phyloP scores from a whole-genome alignment of 2,329 filamentous ascomycete species.

The Pseudopithomyces maydicus region DNA sequence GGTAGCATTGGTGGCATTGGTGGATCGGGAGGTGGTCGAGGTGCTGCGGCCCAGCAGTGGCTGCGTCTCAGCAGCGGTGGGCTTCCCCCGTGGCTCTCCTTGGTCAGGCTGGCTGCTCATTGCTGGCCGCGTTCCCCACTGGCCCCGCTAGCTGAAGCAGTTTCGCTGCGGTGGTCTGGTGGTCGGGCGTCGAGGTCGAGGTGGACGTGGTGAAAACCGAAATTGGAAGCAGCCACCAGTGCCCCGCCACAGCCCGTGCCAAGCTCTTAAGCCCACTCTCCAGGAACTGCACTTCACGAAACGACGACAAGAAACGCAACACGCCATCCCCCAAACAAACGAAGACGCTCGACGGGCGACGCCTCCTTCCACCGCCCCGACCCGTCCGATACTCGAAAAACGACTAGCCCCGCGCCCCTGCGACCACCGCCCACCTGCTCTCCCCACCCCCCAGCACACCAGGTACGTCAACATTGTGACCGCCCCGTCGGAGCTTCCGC shows the following conservation, averaged over 20 bases:
- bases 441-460: conserved; percentile 34
- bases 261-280: conserved; percentile 19
- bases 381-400: background rate
- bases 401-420: background rate
- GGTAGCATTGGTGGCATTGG: too few species aligned
- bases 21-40: conserved; percentile 16
- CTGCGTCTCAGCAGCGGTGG: conserved; percentile 26
- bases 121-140: background rate
- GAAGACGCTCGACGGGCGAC: conserved; percentile 5
- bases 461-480: conserved; percentile 44
- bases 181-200: background rate
- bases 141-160: background rate
- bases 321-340: conserved; percentile 14
- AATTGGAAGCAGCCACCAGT: conserved; percentile 9
- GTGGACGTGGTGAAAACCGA: background rate
- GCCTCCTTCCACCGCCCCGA: background rate
- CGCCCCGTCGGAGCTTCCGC: conserved; percentile 23
- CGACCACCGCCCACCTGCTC: conserved; percentile 13
- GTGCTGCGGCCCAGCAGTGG: conserved; percentile 29
- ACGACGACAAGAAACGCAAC: conserved; percentile 26
- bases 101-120: conserved; percentile 3
- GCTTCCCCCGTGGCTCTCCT: conserved; percentile 19
- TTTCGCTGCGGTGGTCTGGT: background rate
- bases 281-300: conserved; percentile 23
- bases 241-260: conserved; percentile 8